Evolutionary conservation across 2,329 filamentous ascomycete species (phyloP), one percentile per base, ranked within the genome.

Genomic region (Cordyceps militaris): DNA sequence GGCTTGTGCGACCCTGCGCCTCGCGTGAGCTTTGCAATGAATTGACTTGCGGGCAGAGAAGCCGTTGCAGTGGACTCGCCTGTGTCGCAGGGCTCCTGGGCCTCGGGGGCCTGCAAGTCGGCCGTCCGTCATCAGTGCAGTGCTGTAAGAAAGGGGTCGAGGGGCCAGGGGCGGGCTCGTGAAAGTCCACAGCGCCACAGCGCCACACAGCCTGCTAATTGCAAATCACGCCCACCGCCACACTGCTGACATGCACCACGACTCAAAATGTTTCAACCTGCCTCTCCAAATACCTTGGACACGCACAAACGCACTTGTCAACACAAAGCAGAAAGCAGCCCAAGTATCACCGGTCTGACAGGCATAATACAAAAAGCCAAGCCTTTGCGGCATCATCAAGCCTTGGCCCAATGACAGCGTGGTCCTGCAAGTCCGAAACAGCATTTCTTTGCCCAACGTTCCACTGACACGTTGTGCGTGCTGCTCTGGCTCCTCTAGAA

Each of bases 391-490:
- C 23, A 32, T 44, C n/a, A 32, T n/a, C 8, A 4, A 16, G 26
- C 9, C 23, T n/a, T 2, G 26, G 26, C n/a, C 34, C 13, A 54
- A 19, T 30, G n/a, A 21, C 24, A 24, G 5, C 26, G 26, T n/a
- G 10, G 24, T 13, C 53, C 53, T 48, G 30, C 53, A 32, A 13
- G 28, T 9, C 13, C 26, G 43, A 56, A 38, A 49, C 44, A 5
- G 13, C 40, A 13, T 13, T 42, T n/a, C 38, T 9, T 4, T 34
- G 9, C n/a, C 36, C 23, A 23, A 13, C 43, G 8, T 13, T 26
- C 23, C 26, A 38, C 16, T 24, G 34, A 38, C 55, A 57, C 55
- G 56, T 58, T 54, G 49, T 36, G 56, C 30, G 48, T 43, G 48
- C 23, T 28, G 32, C 13, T n/a, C 43, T 30, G 10, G 32, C 24